phyloP scores from a whole-genome alignment of 768 basidiomycete species.

The Trametes villosa region DNA sequence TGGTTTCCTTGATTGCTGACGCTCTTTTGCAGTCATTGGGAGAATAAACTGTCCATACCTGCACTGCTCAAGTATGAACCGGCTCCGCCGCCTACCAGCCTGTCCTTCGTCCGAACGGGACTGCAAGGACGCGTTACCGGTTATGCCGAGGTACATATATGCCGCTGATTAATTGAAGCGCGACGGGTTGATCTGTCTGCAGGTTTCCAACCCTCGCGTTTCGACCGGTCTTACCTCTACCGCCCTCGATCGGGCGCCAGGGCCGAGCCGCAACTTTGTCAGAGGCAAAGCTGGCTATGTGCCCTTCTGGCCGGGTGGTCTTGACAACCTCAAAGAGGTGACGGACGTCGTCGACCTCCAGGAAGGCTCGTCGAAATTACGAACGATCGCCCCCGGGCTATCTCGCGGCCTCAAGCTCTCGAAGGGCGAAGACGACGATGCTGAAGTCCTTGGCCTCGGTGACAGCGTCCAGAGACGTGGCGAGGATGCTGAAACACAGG shows the following conservation, averaged over 20 bases:
- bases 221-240: slow-evolving; percentile 82
- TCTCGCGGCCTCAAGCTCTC: slow-evolving; percentile 76
- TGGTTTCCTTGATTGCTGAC: too few species aligned
- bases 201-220: slow-evolving; percentile 61
- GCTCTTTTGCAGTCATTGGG: slow-evolving; percentile 87
- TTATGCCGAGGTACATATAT: slow-evolving; percentile 68
- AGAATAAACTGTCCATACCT: slow-evolving; percentile 60
- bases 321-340: slow-evolving; percentile 50
- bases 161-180: not conserved
- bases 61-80: slow-evolving; percentile 67
- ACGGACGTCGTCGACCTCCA: slow-evolving; percentile 40
- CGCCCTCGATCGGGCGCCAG: slow-evolving; percentile 84
- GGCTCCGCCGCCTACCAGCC: slow-evolving; percentile 72
- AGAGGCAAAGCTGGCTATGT: slow-evolving; percentile 92
- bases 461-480: not conserved
- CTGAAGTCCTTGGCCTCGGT: slow-evolving; percentile 37
- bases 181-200: not conserved
- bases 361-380: slow-evolving; percentile 48
- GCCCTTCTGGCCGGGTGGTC: slow-evolving; percentile 93
- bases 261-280: slow-evolving; percentile 79
- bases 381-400: slow-evolving; percentile 83
- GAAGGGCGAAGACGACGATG: slow-evolving; percentile 56
- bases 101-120: slow-evolving; percentile 77
- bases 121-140: slow-evolving; percentile 81
- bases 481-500: not conserved